These are phyloP conservation scores for Hypoxylon sp. DNA, from an alignment of 2,329 filamentous ascomycete genomes.

Conservation along the genomic window DNA sequence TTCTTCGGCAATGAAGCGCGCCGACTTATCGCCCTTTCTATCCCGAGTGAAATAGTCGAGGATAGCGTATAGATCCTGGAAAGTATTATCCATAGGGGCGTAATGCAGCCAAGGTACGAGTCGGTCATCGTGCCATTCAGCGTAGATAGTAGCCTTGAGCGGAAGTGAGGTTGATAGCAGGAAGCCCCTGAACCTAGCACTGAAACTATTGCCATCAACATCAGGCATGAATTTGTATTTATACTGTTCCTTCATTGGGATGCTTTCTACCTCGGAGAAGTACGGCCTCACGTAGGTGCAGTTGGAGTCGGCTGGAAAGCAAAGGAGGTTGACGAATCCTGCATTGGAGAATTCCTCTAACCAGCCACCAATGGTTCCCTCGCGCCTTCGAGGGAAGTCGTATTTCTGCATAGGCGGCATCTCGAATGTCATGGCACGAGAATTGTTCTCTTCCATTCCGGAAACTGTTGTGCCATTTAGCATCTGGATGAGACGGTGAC, in stretches of 20 bases:
- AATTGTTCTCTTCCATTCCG: constrained; percentile 60
- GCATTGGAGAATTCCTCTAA: constrained; percentile 48
- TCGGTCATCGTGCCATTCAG: constrained; percentile 75
- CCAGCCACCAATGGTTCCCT: constrained; percentile 50
- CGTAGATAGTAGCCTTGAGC: constrained; percentile 73
- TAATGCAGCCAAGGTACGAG: constrained; percentile 75
- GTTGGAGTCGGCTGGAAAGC: constrained; percentile 49
- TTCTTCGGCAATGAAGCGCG: constrained; percentile 64
- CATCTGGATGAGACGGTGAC: constrained; percentile 79
- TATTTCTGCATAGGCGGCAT: constrained; percentile 62
- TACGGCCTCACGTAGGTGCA: constrained; percentile 50
- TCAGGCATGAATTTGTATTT: constrained; percentile 70
- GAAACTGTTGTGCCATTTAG: constrained; percentile 73
- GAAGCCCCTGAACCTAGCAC: constrained; percentile 66
- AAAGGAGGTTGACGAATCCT: constrained; percentile 52
- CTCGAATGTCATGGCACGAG: constrained; percentile 64
- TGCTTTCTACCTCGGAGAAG: constrained; percentile 40
- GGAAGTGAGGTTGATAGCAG: constrained; percentile 69
- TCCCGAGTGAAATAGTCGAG: constrained; percentile 69
- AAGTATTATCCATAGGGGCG: constrained; percentile 72
- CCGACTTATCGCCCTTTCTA: constrained; percentile 60
- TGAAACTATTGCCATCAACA: constrained; percentile 71
- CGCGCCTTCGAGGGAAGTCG: constrained; percentile 57
- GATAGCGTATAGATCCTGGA: constrained; percentile 70
- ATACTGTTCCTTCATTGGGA: constrained; percentile 57